These are phyloP conservation scores for Casuarina equisetifolia DNA, from an alignment of 306 rosid genomes.

Conservation along the genomic window DNA sequence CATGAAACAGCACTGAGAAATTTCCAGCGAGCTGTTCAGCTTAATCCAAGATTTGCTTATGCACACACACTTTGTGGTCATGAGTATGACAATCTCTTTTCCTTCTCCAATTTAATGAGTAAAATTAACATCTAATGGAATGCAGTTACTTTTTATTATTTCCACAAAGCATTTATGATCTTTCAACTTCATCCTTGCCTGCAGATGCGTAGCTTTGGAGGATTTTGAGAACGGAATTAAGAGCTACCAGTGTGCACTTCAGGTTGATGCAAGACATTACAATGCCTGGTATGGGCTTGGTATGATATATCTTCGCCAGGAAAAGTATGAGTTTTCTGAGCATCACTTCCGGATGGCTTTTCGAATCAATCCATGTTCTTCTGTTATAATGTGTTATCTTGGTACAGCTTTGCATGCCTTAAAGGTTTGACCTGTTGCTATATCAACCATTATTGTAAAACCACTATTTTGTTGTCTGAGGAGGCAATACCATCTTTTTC, in stretches of 20 bases:
- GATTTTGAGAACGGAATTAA: slow-evolving; percentile 95
- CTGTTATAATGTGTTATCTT: slow-evolving; percentile 91
- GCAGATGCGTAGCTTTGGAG: slow-evolving; percentile 86
- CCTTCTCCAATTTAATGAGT: neutral
- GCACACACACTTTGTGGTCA: slow-evolving; percentile 99
- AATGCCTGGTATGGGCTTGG: slow-evolving; percentile 99
- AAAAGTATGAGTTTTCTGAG: slow-evolving; percentile 86
- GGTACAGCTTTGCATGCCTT: slow-evolving; percentile 85
- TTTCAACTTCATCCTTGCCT: slow-evolving; percentile 27
- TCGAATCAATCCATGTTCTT: slow-evolving; percentile 81
- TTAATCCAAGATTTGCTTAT: slow-evolving; percentile 89
- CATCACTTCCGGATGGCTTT: slow-evolving; percentile 92
- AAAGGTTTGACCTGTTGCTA: slow-evolving; percentile 58
- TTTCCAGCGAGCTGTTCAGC: slow-evolving; percentile 95
- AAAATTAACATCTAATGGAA: neutral
- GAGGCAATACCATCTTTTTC: slow-evolving; percentile 11
- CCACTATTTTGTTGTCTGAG: slow-evolving; percentile 14
- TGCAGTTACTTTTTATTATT: slow-evolving; percentile 5
- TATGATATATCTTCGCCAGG: slow-evolving; percentile 92
- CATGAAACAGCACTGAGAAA: slow-evolving; percentile 69
- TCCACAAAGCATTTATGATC: slow-evolving; percentile 22
- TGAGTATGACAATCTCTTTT: slow-evolving; percentile 59
- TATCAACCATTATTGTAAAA: no score
- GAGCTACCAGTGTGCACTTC: slow-evolving; percentile 92
- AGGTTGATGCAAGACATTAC: slow-evolving; percentile 86